Evolutionary conservation across 306 rosid species (phyloP), one percentile per base, ranked within the genome.

Genomic region (Corylus heterophylla): DNA sequence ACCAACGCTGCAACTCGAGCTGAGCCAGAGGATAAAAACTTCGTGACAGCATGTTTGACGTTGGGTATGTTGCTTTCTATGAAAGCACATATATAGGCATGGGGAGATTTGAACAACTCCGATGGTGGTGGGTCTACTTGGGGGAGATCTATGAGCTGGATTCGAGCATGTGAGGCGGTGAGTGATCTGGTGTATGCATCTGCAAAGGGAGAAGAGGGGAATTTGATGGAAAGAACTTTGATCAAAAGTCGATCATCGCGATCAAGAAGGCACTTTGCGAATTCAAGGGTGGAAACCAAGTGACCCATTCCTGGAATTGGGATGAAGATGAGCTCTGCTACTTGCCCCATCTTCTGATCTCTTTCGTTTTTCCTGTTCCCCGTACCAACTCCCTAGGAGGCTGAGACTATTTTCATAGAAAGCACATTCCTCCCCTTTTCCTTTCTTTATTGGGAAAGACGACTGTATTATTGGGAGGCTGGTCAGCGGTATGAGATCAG

Each of bases 101-200:
- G 84, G 9, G 74, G 69, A 7, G 89, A 82, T 12, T 59, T 84
- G 11, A 68, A n/a, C 1, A 51, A 61, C 31, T 82, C 89, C 0
- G 31, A 59, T 67, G 86, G 71, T 37, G 88, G 89, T 14, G 74
- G 83, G 51, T 82, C 87, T 7, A 79, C 67, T 10, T 69, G 69
- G 48, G 90, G 92, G 61, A 92, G 90, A 78, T 87, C 81, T 22
- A 92, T 52, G 82, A 83, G 73, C 50, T 51, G 56, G 83, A 85
- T 83, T 12, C 79, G 77, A 35, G 92, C 66, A 2, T 87, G 85
- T 12, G 91, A 80, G 20, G 82, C 73, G 0, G 79, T 52, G 8
- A 77, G 25, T n/a, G 91, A 82, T 66, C 66, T 78, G 78, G 80
- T 76, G 74, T 82, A 87, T 45, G 87, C 84, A 79, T 78, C 81